A percentile compares a stretch with the other conserved stretches of the same genome.
Conservation (phyloP, 768 basidiomycete species). For the Boletus insuetus region DNA sequence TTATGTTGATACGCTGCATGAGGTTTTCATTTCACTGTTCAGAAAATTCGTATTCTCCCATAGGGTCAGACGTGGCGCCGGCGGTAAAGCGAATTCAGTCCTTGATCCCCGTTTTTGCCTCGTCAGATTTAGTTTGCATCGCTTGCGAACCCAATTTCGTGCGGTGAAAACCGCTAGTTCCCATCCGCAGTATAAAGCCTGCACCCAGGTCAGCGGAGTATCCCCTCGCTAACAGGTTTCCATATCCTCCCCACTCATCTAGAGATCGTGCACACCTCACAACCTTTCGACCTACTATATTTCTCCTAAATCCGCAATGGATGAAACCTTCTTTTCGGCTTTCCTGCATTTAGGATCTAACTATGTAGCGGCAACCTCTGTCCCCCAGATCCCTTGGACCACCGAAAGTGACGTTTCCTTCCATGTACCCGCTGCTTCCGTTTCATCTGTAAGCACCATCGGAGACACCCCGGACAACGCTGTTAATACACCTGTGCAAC, state of each 20-base stretch:
- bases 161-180: neutral
- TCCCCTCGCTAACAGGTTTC: neutral
- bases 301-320: neutral
- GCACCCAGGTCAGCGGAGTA: neutral
- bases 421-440: neutral
- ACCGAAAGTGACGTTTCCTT: neutral
- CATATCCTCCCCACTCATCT: neutral
- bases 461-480: neutral
- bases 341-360: neutral
- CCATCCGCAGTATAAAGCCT: neutral
- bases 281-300: neutral
- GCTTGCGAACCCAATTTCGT: neutral
- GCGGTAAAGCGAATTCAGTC: neutral
- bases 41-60: neutral
- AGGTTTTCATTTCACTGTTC: slow-evolving; percentile 4
- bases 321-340: neutral
- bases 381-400: neutral
- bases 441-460: neutral
- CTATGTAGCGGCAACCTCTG: neutral
- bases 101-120: neutral
- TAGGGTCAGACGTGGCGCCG: neutral
- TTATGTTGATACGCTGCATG: neutral
- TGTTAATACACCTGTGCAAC: neutral
- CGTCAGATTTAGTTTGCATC: neutral
- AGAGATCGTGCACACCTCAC: neutral